Percentiles rank a stretch among this genome's conserved stretches.
phyloP scores from a whole-genome alignment of 768 basidiomycete species.

The Suillus spraguei region DNA sequence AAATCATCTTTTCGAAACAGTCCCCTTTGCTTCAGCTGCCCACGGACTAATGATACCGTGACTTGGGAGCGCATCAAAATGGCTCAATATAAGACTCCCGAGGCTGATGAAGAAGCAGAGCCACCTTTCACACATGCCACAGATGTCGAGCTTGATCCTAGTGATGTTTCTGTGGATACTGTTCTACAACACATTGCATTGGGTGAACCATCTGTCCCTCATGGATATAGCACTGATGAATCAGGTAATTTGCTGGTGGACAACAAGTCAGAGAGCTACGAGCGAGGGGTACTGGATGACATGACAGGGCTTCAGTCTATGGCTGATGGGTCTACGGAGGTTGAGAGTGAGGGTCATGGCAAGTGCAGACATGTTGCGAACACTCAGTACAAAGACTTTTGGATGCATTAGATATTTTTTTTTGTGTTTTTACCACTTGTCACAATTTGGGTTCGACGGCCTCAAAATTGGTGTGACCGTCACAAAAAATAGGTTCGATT shows the following conservation, averaged over 20 bases:
- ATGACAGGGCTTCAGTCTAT: background rate
- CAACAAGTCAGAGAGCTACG: background rate
- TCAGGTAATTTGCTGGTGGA: background rate
- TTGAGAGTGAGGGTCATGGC: background rate
- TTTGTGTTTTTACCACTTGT: constrained; percentile 4
- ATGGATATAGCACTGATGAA: background rate
- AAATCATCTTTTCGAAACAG: no score
- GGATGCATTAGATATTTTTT: background rate
- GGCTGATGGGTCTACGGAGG: background rate
- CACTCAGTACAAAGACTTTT: constrained; percentile 3
- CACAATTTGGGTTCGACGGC: background rate
- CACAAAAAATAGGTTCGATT: constrained; percentile 1
- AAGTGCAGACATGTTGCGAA: background rate
- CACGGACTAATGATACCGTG: no score
- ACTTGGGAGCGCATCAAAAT: background rate
- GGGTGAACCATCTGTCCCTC: background rate
- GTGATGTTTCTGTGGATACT: background rate
- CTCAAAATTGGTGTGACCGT: background rate
- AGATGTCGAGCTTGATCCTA: background rate
- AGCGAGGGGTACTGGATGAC: background rate
- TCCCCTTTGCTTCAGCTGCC: no score
- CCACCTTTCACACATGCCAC: background rate
- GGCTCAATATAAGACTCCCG: constrained; percentile 5
- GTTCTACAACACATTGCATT: background rate
- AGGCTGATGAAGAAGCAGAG: constrained; percentile 1